Base-by-base conservation (phyloP, 2,329 filamentous ascomycete species). In the Ophiostoma perfectum region DNA sequence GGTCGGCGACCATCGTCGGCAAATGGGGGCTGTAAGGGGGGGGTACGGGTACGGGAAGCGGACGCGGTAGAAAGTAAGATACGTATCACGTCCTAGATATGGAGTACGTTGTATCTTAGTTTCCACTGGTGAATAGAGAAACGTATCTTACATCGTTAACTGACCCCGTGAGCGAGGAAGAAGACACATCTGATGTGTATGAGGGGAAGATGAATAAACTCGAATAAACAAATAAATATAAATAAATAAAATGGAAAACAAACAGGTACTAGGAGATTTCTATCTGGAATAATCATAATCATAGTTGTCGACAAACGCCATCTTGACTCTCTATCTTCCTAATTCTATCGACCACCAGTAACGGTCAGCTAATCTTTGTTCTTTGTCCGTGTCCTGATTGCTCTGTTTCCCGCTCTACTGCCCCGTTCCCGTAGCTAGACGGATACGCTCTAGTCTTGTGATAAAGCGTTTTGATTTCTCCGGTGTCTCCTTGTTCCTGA, bases 1-100 rank as follows among this genome's bases (percentile, higher is more conserved):
- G 63, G 63, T 64, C 63, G 63, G 63, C 63, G 63, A 64, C 63
- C 42, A 45, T 47, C 18, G 39, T 47, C 63, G 63, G 42, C 42
- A 64, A 60, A 47, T 64, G 42, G 42, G 16, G 8, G 63, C 42
- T 64, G 42, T 44, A 36, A 44, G 42, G 63, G 63, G 62, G 36
- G 16, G 62, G 62, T 8, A 14, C 39, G 62, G 62, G 62, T 64
- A 47, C 63, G 63, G 63, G 63, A 44, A 64, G 63, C 16, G 18
- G 39, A 64, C 12, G 63, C 41, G 63, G 63, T 64, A 44, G 62
- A 38, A 18, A 45, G 60, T n/a, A n/a, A n/a, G n/a, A n/a, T n/a
- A 64, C 18, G 7, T 36, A 27, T n/a, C 27, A 55, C 27, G 27
- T 27, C 27, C 42, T 45, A 27, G 27, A 27, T 12, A 45, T 45